These are phyloP conservation scores for Fusarium albosuccineum DNA, from an alignment of 2,329 filamentous ascomycete species.

Conservation along the genomic window DNA sequence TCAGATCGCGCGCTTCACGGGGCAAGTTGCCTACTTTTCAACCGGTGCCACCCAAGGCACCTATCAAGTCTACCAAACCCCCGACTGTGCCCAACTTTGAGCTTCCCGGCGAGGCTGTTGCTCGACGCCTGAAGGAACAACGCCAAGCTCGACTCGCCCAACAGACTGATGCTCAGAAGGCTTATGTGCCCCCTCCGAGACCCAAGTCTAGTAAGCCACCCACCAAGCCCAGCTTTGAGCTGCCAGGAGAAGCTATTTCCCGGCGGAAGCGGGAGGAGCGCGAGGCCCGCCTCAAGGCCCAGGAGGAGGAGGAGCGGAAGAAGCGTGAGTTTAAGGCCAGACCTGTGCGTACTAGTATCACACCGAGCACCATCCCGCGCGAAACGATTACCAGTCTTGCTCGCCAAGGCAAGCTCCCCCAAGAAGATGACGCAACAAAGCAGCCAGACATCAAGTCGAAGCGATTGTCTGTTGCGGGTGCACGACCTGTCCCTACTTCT, in stretches of 20 bases:
- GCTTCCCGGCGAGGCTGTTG: slow-evolving; percentile 72
- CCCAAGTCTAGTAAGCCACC: slow-evolving; percentile 65
- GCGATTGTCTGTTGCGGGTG: slow-evolving; percentile 41
- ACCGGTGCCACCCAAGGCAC: slow-evolving; percentile 54
- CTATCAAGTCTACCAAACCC: slow-evolving; percentile 66
- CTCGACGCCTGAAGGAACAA: slow-evolving; percentile 69
- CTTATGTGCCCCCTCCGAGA: slow-evolving; percentile 57
- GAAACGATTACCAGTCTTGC: slow-evolving; percentile 70
- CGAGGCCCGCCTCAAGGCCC: slow-evolving; percentile 65
- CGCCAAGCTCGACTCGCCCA: slow-evolving; percentile 65
- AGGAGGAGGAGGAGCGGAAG: slow-evolving; percentile 72
- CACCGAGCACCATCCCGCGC: slow-evolving; percentile 60
- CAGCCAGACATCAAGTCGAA: slow-evolving; percentile 38
- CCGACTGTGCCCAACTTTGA: slow-evolving; percentile 70
- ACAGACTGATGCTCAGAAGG: slow-evolving; percentile 51
- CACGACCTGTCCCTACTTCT: slow-evolving; percentile 16
- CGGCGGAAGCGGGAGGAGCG: slow-evolving; percentile 67
- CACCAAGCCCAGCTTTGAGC: slow-evolving; percentile 69
- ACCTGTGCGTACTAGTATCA: slow-evolving; percentile 63
- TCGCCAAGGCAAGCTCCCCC: slow-evolving; percentile 60
- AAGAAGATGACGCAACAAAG: slow-evolving; percentile 42
- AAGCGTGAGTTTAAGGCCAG: slow-evolving; percentile 74
- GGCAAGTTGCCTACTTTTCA: slow-evolving; percentile 35
- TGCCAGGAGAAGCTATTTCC: slow-evolving; percentile 73
- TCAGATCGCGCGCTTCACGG: slow-evolving; percentile 32